Base-by-base conservation (phyloP, 1,284 basidiomycete species). In the Lignosus rhinocerotis region DNA sequence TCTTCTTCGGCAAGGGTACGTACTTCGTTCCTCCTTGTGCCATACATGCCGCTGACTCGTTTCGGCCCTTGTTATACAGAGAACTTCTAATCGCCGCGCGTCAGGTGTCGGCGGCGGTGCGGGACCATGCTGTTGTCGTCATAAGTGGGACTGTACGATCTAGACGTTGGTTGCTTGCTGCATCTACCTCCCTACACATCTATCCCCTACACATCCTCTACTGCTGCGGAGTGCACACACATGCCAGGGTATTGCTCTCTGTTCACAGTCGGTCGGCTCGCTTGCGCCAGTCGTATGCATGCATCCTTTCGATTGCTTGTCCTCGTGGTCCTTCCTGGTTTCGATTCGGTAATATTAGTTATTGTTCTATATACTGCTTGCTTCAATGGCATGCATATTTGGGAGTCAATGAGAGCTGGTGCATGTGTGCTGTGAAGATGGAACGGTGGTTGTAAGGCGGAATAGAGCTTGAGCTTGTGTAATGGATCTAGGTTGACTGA, bases 1-100 rank as follows among this genome's bases (percentile, higher is more conserved):
- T 94, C 83, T 93, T 91, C 81, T 95, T 90, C 67, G 92, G 92
- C 56, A 94, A 94, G 75, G 92, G 81, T 83, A 59, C 46, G 78
- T 70, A 12, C 21, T 17, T 11, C 0, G 41, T 34, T 32, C 31
- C 33, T 50, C 39, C 17, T 41, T 17, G n/a, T 17, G 16, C 33
- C 14, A 12, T n/a, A 10, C 30, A 1, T 8, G 31, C 17, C 25
- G 48, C 45, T 60, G 19, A 56, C 50, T 25, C 17, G 32, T 33
- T 31, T 21, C n/a, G 11, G 33, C 34, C 48, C 34, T n/a, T 11
- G 30, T 16, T 16, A 25, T 44, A 39, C 67, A 74, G 72, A 74
- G 69, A 74, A 74, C 66, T 74, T 73, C 71, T 74, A 60, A 68
- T 48, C 59, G 45, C 25, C 56, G 44, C 41, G 42, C 54, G 55